Evolutionary conservation across 768 basidiomycete genomes (phyloP).

Genomic region (Russula vinacea): DNA sequence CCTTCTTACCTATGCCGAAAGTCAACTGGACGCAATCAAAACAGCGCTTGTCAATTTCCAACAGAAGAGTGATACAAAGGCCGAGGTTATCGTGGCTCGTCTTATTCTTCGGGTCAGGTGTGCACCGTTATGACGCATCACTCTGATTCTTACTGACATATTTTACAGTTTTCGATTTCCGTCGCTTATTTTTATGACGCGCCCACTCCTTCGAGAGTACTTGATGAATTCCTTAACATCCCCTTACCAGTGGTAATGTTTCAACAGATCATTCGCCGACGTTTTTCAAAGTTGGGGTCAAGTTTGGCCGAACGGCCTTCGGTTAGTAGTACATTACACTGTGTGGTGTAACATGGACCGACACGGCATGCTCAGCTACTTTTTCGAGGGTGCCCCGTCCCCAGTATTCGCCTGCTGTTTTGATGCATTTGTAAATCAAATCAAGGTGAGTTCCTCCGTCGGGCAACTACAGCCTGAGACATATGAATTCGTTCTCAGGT

Average conservation of each 20-base stretch:
- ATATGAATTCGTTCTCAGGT: neutral
- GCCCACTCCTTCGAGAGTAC: constrained; percentile 20
- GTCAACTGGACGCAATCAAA: constrained; percentile 7
- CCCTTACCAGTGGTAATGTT: neutral
- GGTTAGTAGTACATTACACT: neutral
- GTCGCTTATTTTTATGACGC: constrained; percentile 27
- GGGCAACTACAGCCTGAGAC: neutral
- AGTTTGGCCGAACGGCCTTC: neutral
- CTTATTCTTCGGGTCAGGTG: constrained; percentile 5
- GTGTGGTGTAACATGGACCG: too few relatives aligned
- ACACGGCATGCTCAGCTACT: neutral
- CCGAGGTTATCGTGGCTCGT: neutral
- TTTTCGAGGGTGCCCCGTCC: neutral
- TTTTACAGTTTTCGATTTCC: neutral
- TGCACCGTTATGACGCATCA: neutral
- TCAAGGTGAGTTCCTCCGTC: neutral
- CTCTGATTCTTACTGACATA: neutral
- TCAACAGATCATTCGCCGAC: neutral
- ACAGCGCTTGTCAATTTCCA: constrained; percentile 8
- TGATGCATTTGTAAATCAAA: constrained; percentile 6
- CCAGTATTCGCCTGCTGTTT: constrained; percentile 5
- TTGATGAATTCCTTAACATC: constrained; percentile 28
- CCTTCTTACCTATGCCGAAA: neutral
- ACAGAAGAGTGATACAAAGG: constrained; percentile 15
- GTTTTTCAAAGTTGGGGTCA: neutral